Evolutionary conservation across 1,284 basidiomycete genomes (phyloP).

Genomic region (Rhodotorula glutinis): DNA sequence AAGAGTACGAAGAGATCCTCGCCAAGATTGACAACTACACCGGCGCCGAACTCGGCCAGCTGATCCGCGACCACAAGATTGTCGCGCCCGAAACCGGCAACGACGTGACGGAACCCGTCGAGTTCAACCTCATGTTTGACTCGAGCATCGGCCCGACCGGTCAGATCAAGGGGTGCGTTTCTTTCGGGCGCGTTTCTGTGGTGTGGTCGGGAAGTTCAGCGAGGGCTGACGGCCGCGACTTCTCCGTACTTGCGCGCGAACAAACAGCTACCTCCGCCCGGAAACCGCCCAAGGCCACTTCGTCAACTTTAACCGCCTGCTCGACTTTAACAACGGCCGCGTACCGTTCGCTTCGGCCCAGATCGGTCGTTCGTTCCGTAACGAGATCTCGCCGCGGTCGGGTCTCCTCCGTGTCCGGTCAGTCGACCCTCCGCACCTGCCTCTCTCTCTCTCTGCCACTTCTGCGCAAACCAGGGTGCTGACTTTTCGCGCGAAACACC

Average conservation of each 20-base stretch:
- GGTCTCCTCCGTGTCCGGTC: constrained; percentile 84
- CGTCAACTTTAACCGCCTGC: constrained; percentile 93
- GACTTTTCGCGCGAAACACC: too few relatives aligned
- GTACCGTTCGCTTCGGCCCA: constrained; percentile 97
- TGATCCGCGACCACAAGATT: constrained; percentile 80
- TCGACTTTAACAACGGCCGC: constrained; percentile 96
- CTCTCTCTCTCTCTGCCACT: not conserved
- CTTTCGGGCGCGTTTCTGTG: too few relatives aligned
- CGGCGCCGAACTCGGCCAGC: constrained; percentile 80
- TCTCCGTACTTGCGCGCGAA: not conserved
- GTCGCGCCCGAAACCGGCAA: constrained; percentile 90
- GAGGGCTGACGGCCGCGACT: not conserved
- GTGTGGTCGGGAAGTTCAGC: too few relatives aligned
- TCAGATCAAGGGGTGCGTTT: constrained; percentile 79
- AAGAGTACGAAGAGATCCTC: constrained; percentile 75
- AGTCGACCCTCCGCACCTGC: constrained; percentile 10
- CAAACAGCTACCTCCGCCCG: constrained; percentile 79
- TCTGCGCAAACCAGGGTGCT: not conserved
- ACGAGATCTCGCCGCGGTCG: constrained; percentile 95
- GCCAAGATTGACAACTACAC: constrained; percentile 97
- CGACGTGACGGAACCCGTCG: constrained; percentile 84
- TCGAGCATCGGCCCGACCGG: constrained; percentile 97
- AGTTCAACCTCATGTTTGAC: constrained; percentile 99
- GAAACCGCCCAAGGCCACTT: constrained; percentile 99
- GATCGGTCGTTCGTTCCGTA: constrained; percentile 94